Evolutionary conservation across 2,329 filamentous ascomycete genomes (phyloP), one percentile per base, ranked within the genome.

Genomic region (Fusarium globosum): DNA sequence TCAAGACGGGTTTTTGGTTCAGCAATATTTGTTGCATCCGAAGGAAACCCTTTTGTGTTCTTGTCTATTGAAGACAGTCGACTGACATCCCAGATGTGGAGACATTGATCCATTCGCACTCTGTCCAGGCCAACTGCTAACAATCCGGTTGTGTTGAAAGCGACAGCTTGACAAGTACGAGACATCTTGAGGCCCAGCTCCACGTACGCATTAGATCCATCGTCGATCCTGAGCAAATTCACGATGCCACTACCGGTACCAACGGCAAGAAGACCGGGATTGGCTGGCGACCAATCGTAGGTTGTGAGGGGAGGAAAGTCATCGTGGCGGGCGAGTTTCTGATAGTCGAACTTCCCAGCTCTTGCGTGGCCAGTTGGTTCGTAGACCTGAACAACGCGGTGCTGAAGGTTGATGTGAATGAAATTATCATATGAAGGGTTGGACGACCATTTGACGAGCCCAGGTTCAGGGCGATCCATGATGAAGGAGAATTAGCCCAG

Each of bases 51-150:
- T 38, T 82, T 82, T 26, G 81, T 80, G 21, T 80, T 82, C 39
- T 84, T 79, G 75, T 86, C 86, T 80, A 87, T 83, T 48, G 81
- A 85, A 26, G 86, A 87, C 53, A 90, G 85, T 43, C 89, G 89
- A 75, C 89, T 92, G 61, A 95, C 87, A 80, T 97, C 93, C 89
- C 93, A 96, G 36, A 96, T 91, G 77, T 96, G 94, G 55, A 97
- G 86, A 76, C 93, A 95, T 71, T 92, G 90, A 79, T 96, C 94
- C 81, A 94, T 95, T 38, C 94, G 89, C 30, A 95, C 93, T 75
- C 93, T 88, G 77, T 96, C 94, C 58, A 96, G 85, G 3, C 93
- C 94, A 35, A 95, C 93, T 15, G 94, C 94, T 58, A 97, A 84
- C 63, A 93, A 86, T 23, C 92, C 92, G 10, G 86, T 87, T 7